Conservation (phyloP, 441 rosid species). For the Pelargonium citronellum region DNA sequence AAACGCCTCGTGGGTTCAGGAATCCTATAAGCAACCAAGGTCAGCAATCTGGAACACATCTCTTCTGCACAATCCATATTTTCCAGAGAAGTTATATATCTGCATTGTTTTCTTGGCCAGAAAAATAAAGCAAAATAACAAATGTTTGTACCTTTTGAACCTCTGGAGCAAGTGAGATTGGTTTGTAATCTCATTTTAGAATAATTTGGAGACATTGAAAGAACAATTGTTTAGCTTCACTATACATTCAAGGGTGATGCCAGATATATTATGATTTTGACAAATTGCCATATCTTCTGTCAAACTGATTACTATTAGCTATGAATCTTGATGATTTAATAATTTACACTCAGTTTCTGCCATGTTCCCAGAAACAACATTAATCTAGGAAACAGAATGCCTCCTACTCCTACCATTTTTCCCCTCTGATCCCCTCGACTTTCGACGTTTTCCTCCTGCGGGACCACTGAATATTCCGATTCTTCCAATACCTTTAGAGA, state of each 20-base stretch:
- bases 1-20: neutral
- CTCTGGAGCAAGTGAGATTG: neutral
- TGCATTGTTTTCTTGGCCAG: neutral
- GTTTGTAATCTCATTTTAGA: neutral
- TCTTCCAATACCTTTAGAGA: conserved; percentile 74
- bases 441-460: conserved; percentile 46
- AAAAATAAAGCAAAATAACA: neutral
- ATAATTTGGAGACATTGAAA: neutral
- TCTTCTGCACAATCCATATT: neutral
- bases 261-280: conserved; percentile 2
- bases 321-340: conserved; percentile 3
- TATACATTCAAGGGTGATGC: neutral
- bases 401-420: conserved; percentile 49
- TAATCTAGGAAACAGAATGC: conserved; percentile 41
- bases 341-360: neutral
- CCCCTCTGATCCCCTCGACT: conserved; percentile 44
- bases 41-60: neutral
- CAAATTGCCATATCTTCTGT: neutral
- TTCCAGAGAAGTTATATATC: neutral
- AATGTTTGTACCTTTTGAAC: neutral
- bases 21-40: neutral
- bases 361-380: neutral
- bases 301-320: neutral
- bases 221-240: neutral
- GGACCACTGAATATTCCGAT: conserved; percentile 51